Conservation (phyloP, 805 yeast genomes). For the Kregervanrija pseudodelftensis region DNA sequence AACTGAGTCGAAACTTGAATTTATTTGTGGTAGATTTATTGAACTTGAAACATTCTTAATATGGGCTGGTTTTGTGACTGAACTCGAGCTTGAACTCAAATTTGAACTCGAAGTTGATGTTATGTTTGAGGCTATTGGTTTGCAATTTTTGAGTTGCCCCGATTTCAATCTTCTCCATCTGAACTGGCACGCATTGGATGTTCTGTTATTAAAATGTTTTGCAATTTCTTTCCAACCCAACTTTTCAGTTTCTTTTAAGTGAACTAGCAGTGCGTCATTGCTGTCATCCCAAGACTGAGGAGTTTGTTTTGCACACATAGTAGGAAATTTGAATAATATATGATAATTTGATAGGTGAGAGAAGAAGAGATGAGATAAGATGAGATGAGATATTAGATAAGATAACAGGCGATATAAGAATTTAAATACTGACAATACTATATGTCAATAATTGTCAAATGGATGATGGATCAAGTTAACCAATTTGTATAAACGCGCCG, state of each 20-base stretch:
- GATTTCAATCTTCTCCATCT: constrained; percentile 72
- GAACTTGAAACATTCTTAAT: neutral
- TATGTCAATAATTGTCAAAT: too few species aligned
- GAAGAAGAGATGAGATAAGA: too few species aligned
- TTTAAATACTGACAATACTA: too few species aligned
- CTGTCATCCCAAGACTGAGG: constrained; percentile 67
- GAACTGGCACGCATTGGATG: constrained; percentile 86
- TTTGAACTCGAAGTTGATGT: neutral
- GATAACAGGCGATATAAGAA: too few species aligned
- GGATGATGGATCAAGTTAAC: too few species aligned
- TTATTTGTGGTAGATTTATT: neutral
- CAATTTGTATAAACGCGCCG: too few species aligned
- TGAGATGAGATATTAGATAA: too few species aligned
- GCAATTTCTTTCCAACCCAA: constrained; percentile 89
- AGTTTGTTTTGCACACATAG: constrained; percentile 2
- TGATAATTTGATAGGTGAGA: neutral
- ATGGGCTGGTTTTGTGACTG: neutral
- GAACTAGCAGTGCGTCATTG: constrained; percentile 65
- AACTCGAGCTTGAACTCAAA: neutral
- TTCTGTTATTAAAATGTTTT: constrained; percentile 65
- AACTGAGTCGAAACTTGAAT: too few species aligned
- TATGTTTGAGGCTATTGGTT: neutral
- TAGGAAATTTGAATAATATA: neutral
- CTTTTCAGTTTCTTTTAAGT: constrained; percentile 71
- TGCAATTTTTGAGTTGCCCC: constrained; percentile 30